Base-by-base conservation (phyloP, 2,329 filamentous ascomycete species). In the Stachybotrys chlorohalonatus region DNA sequence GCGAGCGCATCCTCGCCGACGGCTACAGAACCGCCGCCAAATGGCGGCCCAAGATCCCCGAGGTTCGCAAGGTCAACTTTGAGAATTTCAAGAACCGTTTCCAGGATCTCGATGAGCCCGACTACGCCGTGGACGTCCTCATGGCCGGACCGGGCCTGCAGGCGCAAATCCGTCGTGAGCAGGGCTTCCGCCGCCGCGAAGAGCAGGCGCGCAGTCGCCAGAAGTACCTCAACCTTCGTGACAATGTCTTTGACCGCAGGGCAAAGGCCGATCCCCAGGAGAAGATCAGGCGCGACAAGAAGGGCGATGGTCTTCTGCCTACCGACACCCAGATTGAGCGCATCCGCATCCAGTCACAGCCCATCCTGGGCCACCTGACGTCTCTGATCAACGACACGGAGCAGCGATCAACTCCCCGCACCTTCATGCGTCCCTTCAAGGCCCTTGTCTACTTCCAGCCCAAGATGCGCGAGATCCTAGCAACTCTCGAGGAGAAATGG, bases 41-140 rank as follows among this genome's bases (percentile, higher is more conserved):
- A 56, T 73, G 70, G 70, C 68, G 69, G 1, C 60, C 68, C 54
- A 73, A 73, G 68, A 68, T 76, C 17, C 69, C 70, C 1, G 64
- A 68, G 31, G 68, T 72, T n/a, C 66, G 70, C 51, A 71, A 67
- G 56, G 66, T 72, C 53, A 70, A 72, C 60, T 75, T 74, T 54
- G 71, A 74, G 57, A 66, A 70, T 59, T 75, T 73, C 64, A 75
- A 75, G 61, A 75, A 75, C 57, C 64, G 70, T 53, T 73, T 70
- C 57, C 61, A 69, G 11, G 63, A 63, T 11, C 49, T 68, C 11
- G 63, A 70, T 1, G 63, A 72, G 56, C 67, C 62, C 30, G 65
- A 69, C n/a, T 70, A 73, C 54, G 69, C 69, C 39, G 64, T 75
- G 17, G 73, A 75, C 2, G 72, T 73, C 15, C 64, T 75, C 6